Percentiles rank a stretch among this genome's conserved stretches.
These are phyloP conservation scores for Carex arenaria DNA, from an alignment of 202 grass and related monocot genomes.

Conservation along the genomic window DNA sequence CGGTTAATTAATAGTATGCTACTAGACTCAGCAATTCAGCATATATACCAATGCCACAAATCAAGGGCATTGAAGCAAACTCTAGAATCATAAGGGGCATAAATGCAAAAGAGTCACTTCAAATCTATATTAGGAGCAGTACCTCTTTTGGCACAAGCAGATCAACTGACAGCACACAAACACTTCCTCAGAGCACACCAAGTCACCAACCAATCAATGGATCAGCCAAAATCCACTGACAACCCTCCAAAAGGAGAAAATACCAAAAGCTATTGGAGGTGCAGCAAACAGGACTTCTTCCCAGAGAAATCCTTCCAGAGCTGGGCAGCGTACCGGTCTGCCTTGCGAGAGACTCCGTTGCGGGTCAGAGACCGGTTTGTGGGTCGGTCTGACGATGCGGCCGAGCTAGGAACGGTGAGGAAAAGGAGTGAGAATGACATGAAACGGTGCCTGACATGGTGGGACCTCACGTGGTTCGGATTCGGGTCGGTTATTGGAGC, in stretches of 20 bases:
- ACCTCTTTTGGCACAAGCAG: neutral
- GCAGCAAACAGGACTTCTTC: conserved; percentile 80
- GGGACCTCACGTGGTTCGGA: conserved; percentile 96
- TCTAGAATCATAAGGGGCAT: neutral
- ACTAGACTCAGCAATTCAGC: neutral
- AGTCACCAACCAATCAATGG: conserved; percentile 1
- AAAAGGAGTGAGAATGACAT: conserved; percentile 89
- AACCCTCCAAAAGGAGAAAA: neutral
- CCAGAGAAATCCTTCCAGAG: conserved; percentile 88
- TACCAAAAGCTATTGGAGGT: conserved; percentile 68
- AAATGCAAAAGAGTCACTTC: neutral
- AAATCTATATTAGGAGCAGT: conserved; percentile 1
- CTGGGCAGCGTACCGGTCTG: conserved; percentile 55
- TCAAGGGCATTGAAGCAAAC: neutral
- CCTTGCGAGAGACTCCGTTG: conserved; percentile 37
- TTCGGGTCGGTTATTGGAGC: conserved; percentile 87
- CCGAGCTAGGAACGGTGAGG: conserved; percentile 55
- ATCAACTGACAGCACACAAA: conserved; percentile 17
- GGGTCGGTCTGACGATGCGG: conserved; percentile 64
- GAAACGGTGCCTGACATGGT: conserved; percentile 86
- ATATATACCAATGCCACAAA: neutral
- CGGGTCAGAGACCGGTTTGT: conserved; percentile 55
- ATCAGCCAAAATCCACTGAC: conserved; percentile 8
- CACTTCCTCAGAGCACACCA: conserved; percentile 2
- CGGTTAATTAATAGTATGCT: too few species aligned